Evolutionary conservation across 768 basidiomycete genomes (phyloP), one percentile per base, ranked within the genome.

Genomic region (Lyophyllum shimeji): DNA sequence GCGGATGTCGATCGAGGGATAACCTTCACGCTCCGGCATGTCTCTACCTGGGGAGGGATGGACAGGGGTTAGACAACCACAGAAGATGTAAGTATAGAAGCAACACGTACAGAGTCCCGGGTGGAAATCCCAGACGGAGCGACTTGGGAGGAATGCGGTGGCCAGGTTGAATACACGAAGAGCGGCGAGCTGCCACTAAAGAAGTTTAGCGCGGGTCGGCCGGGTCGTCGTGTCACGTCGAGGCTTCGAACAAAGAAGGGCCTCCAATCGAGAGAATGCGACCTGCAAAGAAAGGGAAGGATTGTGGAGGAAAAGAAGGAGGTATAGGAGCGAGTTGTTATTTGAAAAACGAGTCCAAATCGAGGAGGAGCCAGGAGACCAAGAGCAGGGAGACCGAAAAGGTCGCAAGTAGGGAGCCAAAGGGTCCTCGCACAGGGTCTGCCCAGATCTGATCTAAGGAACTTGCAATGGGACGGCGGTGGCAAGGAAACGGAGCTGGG

Each of bases 371-470:
- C 48, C 53, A 25, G 50, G 50, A 56, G 51, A 53, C 54, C 33
- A 51, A 47, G 45, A 51, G 51, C n/a, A n/a, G 46, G 53, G 50
- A 46, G 47, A 52, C 55, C 64, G 56, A 63, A 63, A 61, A 61
- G 46, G 53, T 37, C 58, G 60, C 46, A 60, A 39, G 46, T 21
- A 51, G 55, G 52, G 56, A 50, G 56, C 33, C 54, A 47, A 55
- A 52, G 52, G 46, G 9, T 31, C 29, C 34, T 43, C 52, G 39
- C 31, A 29, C 37, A 42, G 49, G 44, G 53, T 43, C 53, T 44
- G 56, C 48, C 55, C 43, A 65, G 70, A 72, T 72, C 67, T 57
- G 71, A 75, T 75, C 68, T 68, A 75, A n/a, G 72, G 74, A 64
- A 73, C 68, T 4, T 9, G 24, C 50, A 57, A 46, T 62, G 53